phyloP scores from a whole-genome alignment of 73 alveolate species.

The Stentor roeselii region DNA sequence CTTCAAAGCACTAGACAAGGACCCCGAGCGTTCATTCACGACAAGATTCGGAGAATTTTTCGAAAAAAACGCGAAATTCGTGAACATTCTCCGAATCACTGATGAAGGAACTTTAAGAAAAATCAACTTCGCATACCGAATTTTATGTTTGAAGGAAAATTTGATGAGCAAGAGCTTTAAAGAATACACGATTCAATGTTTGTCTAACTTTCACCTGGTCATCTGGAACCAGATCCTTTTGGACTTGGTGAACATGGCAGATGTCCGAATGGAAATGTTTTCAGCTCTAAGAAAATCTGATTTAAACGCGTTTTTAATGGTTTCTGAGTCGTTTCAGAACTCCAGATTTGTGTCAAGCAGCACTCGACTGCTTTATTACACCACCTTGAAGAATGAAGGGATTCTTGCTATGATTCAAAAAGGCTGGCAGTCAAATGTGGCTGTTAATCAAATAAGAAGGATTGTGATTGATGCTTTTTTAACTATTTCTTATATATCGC shows the following conservation, averaged over 20 bases:
- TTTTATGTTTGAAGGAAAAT: neutral
- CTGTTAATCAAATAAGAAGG: neutral
- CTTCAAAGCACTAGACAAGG: neutral
- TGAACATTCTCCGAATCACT: neutral
- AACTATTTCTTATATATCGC: neutral
- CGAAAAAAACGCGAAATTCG: neutral
- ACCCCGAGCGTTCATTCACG: neutral
- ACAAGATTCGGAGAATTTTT: no score
- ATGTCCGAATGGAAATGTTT: neutral
- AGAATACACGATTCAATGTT: neutral
- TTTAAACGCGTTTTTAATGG: neutral
- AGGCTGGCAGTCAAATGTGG: neutral
- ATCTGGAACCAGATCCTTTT: neutral
- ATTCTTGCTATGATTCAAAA: neutral
- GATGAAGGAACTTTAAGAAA: neutral
- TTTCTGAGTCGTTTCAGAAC: neutral
- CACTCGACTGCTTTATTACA: neutral
- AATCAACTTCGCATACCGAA: neutral
- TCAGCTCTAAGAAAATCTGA: neutral
- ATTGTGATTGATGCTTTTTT: neutral
- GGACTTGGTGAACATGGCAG: neutral
- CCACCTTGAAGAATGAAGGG: neutral
- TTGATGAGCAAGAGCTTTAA: neutral
- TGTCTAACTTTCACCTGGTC: neutral
- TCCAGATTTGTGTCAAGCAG: neutral